phyloP scores from a whole-genome alignment of 345 rosid genomes.

The Erysimum cheiranthoides region DNA sequence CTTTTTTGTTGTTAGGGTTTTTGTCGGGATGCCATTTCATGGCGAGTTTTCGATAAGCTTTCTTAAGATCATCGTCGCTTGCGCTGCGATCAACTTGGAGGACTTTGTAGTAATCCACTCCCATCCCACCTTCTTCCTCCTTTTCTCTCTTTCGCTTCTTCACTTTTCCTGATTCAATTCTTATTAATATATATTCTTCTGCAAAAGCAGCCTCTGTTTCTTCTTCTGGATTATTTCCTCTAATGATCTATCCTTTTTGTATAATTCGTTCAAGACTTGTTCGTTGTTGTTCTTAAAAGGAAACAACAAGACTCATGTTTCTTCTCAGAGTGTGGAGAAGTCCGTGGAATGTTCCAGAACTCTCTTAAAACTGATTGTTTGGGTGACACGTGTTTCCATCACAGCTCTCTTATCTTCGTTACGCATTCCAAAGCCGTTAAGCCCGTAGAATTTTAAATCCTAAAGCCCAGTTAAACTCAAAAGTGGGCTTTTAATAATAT shows the following conservation, averaged over 20 bases:
- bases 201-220: background rate
- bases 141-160: conserved; percentile 48
- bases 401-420: conserved; percentile 22
- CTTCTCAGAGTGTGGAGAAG: conserved; percentile 40
- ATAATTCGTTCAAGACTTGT: too few relatives aligned
- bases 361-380: background rate
- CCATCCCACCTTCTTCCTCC: conserved; percentile 49
- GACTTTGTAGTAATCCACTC: conserved; percentile 64
- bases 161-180: conserved; percentile 23
- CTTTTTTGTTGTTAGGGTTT: conserved; percentile 58
- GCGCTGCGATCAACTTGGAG: conserved; percentile 64
- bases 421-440: background rate
- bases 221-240: too few relatives aligned
- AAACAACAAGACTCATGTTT: background rate
- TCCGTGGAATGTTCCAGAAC: conserved; percentile 51
- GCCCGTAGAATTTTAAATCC: background rate
- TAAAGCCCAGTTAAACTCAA: conserved; percentile 24
- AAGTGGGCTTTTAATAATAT: conserved; percentile 1
- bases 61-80: conserved; percentile 67
- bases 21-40: conserved; percentile 54
- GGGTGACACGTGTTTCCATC: background rate
- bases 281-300: conserved; percentile 32
- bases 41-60: conserved; percentile 62
- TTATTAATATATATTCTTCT: background rate
- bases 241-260: too few relatives aligned